These are phyloP conservation scores for Colletotrichum eremochloae DNA, from an alignment of 2,329 filamentous ascomycete genomes.

Conservation along the genomic window DNA sequence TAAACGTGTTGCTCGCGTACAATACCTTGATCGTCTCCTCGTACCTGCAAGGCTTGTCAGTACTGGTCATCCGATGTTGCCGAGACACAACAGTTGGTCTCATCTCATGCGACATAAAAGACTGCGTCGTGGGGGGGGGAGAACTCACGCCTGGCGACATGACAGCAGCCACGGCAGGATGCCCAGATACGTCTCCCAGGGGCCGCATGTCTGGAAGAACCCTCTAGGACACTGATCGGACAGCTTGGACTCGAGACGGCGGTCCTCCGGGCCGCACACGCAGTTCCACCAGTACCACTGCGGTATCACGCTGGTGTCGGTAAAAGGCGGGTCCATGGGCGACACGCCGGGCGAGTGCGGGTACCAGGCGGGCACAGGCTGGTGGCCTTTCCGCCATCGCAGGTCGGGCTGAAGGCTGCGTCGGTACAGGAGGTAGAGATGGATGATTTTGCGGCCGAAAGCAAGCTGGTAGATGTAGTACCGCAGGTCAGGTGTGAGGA, in stretches of 20 bases:
- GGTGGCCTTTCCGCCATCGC: conserved; percentile 41
- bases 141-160: conserved; percentile 42
- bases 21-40: conserved; percentile 41
- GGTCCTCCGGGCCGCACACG: conserved; percentile 40
- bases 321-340: conserved; percentile 39
- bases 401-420: conserved; percentile 37
- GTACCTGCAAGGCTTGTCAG: conserved; percentile 36
- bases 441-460: conserved; percentile 36
- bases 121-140: neutral
- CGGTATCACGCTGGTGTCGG: conserved; percentile 30
- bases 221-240: conserved; percentile 39
- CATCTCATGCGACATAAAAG: conserved; percentile 1
- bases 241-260: conserved; percentile 36
- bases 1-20: conserved; percentile 42
- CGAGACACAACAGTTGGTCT: conserved; percentile 4
- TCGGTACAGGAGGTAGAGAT: conserved; percentile 40
- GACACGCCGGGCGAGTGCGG: conserved; percentile 41
- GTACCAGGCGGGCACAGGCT: conserved; percentile 39
- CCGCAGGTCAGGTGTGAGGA: conserved; percentile 38
- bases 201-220: conserved; percentile 39
- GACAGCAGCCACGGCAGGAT: conserved; percentile 39
- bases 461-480: conserved; percentile 42
- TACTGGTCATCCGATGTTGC: conserved; percentile 7
- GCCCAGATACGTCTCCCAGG: conserved; percentile 37
- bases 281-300: conserved; percentile 44